Base-by-base conservation (phyloP, 352 stramenopile genomes). In the Blastocystis sp. region DNA sequence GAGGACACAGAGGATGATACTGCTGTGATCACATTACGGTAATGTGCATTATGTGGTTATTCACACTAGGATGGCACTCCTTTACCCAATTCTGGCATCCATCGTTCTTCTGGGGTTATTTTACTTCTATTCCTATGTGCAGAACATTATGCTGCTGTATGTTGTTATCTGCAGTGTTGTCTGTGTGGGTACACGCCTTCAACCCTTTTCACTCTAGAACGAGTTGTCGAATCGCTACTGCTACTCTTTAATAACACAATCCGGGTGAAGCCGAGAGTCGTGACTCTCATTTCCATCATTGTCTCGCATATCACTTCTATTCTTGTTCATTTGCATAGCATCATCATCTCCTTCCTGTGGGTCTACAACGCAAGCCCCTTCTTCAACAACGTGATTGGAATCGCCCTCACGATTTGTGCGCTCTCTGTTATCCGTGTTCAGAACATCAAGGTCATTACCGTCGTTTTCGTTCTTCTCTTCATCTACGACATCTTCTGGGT, bases 401-500 rank as follows among this genome's bases (percentile, higher is more conserved):
- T 77, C 5, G 19, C 38, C 45, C 19, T 77, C 38, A 56, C 52
- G n/a, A 56, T 77, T 4, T 60, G n/a, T 60, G 66, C 41, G 17
- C 5, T 77, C 5, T 77, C 66, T 10, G 2, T 77, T 2, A 53
- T 77, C 23, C 66, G 66, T 34, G n/a, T 34, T 11, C 41, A 48
- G 34, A 77, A 19, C 60, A 7, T 77, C 3, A 77, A 77, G 60
- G 34, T 77, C 2, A 9, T 77, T 77, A 14, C 60, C 3, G 34
- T 53, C 5, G 45, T 60, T 3, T 77, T 77, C 66, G 21, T 19
- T 77, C 41, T 77, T 19, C 66, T 77, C 28, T 77, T 77, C 66
- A 28, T 77, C 34, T 77, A 77, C 52, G 66, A 77, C 38, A 77
- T 77, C 40, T 77, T 77, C 41, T 77, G 66, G 66, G 66, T 77